Conservation (phyloP, 805 yeast genomes). For the Kodamaea jinghongensis region DNA sequence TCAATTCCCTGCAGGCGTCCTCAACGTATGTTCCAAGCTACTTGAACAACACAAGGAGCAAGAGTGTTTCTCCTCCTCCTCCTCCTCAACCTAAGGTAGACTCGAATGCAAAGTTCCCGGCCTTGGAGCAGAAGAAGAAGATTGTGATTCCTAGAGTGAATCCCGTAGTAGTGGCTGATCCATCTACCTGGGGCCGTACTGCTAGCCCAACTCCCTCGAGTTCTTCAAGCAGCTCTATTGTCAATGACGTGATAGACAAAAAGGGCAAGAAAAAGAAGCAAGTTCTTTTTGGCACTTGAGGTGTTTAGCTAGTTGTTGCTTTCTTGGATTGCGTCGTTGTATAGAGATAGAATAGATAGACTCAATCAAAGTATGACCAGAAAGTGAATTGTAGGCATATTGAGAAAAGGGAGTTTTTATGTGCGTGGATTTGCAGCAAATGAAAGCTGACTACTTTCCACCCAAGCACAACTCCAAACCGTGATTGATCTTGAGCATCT, state of each 20-base stretch:
- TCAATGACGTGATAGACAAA: conserved; percentile 9
- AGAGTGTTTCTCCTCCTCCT: conserved; percentile 10
- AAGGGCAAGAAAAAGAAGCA: conserved; percentile 15
- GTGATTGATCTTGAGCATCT: no score
- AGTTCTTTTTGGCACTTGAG: conserved; percentile 5
- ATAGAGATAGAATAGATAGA: no score
- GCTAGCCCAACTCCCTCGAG: no score
- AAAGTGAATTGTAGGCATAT: no score
- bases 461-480: no score
- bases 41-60: conserved; percentile 21
- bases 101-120: conserved; percentile 45
- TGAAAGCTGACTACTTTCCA: no score
- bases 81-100: conserved; percentile 16
- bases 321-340: no score
- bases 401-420: no score
- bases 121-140: conserved; percentile 40
- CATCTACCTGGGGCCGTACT: conserved; percentile 27
- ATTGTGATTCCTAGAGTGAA: conserved; percentile 57
- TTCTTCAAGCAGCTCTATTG: no score
- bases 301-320: no score
- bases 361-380: no score
- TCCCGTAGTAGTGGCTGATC: conserved; percentile 30
- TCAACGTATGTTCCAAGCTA: conserved; percentile 30
- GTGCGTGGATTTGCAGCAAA: no score
- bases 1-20: conserved; percentile 18